Evolutionary conservation across 352 stramenopile genomes (phyloP).

Genomic region (Pythium phragmiticola): DNA sequence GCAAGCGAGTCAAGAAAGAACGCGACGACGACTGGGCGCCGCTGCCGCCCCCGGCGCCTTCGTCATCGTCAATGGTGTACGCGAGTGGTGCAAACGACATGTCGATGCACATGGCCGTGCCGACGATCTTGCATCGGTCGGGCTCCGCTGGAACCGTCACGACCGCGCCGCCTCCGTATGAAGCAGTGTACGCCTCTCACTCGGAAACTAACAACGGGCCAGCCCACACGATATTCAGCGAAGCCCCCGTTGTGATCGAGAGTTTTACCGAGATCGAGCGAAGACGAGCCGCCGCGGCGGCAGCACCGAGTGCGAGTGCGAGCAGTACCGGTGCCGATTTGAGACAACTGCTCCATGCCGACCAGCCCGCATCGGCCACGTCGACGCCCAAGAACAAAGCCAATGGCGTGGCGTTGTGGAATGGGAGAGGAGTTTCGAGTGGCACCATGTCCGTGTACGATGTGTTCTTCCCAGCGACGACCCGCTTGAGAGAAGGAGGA

Average conservation of each 20-base stretch:
- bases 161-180: constrained; percentile 2
- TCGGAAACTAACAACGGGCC: background rate
- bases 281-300: constrained; percentile 16
- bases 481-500: constrained; percentile 5
- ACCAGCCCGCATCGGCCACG: constrained; percentile 1
- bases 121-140: constrained; percentile 22
- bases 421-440: constrained; percentile 21
- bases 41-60: constrained; percentile 14
- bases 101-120: constrained; percentile 16
- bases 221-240: constrained; percentile 49
- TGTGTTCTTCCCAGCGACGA: constrained; percentile 48
- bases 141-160: background rate
- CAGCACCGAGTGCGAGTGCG: background rate
- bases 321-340: constrained; percentile 5
- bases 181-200: constrained; percentile 9
- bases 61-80: constrained; percentile 8
- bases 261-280: constrained; percentile 62
- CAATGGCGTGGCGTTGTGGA: constrained; percentile 13
- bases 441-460: constrained; percentile 52
- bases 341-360: constrained; percentile 13
- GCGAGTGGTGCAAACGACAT: constrained; percentile 1
- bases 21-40: constrained; percentile 27
- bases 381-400: constrained; percentile 8
- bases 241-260: constrained; percentile 49
- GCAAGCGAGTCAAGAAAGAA: constrained; percentile 54